Base-by-base conservation (phyloP, 2,329 filamentous ascomycete genomes). In the Camillea tinctor region DNA sequence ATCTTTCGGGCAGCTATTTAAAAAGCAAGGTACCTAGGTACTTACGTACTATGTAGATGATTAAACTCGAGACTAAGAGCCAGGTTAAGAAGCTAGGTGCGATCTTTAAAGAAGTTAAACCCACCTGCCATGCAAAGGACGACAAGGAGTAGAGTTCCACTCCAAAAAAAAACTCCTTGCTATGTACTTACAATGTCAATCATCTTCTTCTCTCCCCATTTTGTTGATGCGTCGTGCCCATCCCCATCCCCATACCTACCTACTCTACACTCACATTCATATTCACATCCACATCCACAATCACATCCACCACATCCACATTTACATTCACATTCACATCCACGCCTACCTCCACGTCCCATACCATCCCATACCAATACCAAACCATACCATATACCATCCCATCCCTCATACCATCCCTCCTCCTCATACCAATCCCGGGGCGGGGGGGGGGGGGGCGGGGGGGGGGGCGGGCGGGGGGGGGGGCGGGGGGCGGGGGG, bases 151-250 rank as follows among this genome's bases (percentile, higher is more conserved):
- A 57, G 26, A 63, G 62, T 66, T 61, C 64, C 64, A 64, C 60
- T 21, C 54, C 50, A 59, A 61, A 40, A 59, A 61, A 40, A 44
- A 44, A 15, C 36, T 44, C 36, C 60, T 66, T 66, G 59, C 61
- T 58, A 60, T 64, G 6, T 40, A 15, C 60, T 66, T 66, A 56
- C 61, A 54, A 61, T 66, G 64, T 66, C 58, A 62, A 66, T 66
- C 64, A 64, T 57, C 58, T 66, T 66, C 64, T 63, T 57, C 58
- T 66, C 60, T 59, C 57, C 55, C 60, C 61, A 54, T 64, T 57
- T 57, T 55, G 56, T 48, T 50, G 54, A 55, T 54, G 30, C 48
- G 30, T 44, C 30, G 51, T 59, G 50, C 50, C 51, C 56, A 22
- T 26, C 26, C 52, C 26, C 26, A 30, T 30, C 26, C 26, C 26